Evolutionary conservation across 805 yeast genomes (phyloP), one percentile per base, ranked within the genome.

Genomic region (Tetrapisispora fleetii): DNA sequence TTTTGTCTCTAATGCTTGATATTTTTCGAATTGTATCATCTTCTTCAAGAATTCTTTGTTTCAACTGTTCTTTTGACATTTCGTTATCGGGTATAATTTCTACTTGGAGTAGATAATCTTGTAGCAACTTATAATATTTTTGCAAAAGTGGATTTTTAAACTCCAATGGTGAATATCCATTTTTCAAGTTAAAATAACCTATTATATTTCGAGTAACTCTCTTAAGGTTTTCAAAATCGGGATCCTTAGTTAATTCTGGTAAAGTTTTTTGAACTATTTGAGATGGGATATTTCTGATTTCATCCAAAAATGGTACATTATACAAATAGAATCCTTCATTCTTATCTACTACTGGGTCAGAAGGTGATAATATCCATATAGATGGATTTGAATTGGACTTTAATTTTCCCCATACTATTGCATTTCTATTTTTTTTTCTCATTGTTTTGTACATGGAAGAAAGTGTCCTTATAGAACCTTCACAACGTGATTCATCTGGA

Each of bases 311-410:
- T 1, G 98, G 96, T 21, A 85, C 56, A 30, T 74, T 72, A 9
- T 84, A 72, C 48, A 89, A 62, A 44, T 82, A 79, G 52, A 91
- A 77, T 0, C 96, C 96, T 49, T 84, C 80, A 0, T 91, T 61
- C 3, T 45, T 47, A 27, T 57, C 64, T 24, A 45, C 50, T 11
- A 3, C 37, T 16, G 45, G 44, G 8, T 53, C 56, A 0, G 84
- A 76, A 0, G 95, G 84, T 33, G 79, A 68, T 49, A 89, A 55
- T 1, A 83, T 78, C 57, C 74, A 80, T 40, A 85, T 52, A 3
- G 67, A 52, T 0, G 95, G 93, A 33, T 72, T 60, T 0, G 85
- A 62, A 45, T 73, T 73, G 41, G 63, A 67, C 49, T 81, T 75
- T 7, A 73, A 56, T 56, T 80, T 78, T 1, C 95, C 91, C 80